Evolutionary conservation across 164 flowering plant genomes (phyloP).

Genomic region (Annona cherimola): DNA sequence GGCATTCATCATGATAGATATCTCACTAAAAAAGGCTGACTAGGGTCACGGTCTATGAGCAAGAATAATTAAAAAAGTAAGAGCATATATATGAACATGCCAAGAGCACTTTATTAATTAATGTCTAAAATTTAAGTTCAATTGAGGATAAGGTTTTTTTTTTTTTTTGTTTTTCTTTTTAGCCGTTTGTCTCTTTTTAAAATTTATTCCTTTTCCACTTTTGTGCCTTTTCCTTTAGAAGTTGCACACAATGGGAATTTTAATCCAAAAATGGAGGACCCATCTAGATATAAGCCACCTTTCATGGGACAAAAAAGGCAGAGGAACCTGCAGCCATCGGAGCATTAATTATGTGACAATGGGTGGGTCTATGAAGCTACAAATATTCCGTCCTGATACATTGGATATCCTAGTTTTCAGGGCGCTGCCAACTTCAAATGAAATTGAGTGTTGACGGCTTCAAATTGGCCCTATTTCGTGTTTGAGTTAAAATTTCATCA

Average conservation of each 20-base stretch:
- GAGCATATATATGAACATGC: background rate
- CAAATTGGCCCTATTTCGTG: too few relatives aligned
- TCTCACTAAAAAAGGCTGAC: too few relatives aligned
- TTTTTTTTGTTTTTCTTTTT: too few relatives aligned
- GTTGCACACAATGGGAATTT: background rate
- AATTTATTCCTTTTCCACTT: background rate
- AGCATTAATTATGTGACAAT: background rate
- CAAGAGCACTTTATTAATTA: background rate
- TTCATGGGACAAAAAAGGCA: background rate
- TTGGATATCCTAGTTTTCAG: too few relatives aligned
- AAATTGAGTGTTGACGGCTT: too few relatives aligned
- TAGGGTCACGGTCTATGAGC: too few relatives aligned
- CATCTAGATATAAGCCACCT: background rate
- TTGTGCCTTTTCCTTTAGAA: background rate
- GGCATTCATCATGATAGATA: too few relatives aligned
- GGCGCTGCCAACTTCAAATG: too few relatives aligned
- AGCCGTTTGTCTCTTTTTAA: background rate
- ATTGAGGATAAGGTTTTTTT: background rate
- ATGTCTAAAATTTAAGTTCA: background rate
- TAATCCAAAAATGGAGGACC: background rate
- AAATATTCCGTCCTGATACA: background rate
- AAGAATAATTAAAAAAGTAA: too few relatives aligned
- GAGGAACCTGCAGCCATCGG: background rate
- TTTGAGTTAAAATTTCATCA: too few relatives aligned
- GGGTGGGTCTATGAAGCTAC: background rate